Conservation (phyloP, 352 stramenopile genomes). For the Pythium scleroteichum region DNA sequence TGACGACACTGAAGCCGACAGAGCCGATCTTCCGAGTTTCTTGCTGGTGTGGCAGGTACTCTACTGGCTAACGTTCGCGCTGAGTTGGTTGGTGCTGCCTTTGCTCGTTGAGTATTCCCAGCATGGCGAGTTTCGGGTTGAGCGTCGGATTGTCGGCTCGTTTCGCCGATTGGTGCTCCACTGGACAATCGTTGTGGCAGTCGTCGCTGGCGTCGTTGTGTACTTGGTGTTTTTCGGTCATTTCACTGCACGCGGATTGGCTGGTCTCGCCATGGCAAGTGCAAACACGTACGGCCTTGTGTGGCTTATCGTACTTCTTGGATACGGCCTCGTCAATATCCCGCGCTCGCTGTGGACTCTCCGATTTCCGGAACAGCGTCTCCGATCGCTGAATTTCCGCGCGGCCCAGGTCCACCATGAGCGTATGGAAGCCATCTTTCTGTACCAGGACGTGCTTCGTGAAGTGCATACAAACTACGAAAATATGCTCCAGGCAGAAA, state of each 20-base stretch:
- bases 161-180: slow-evolving; percentile 50
- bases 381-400: slow-evolving; percentile 53
- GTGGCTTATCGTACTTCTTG: slow-evolving; percentile 62
- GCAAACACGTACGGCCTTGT: slow-evolving; percentile 70
- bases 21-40: slow-evolving; percentile 21
- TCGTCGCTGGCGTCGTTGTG: slow-evolving; percentile 28
- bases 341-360: slow-evolving; percentile 52
- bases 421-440: slow-evolving; percentile 60
- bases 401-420: slow-evolving; percentile 64
- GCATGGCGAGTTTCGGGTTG: slow-evolving; percentile 59
- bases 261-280: slow-evolving; percentile 57
- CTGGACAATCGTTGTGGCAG: slow-evolving; percentile 50
- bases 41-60: slow-evolving; percentile 50
- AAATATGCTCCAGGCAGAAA: slow-evolving; percentile 54
- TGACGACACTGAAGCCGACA: slow-evolving; percentile 5
- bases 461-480: slow-evolving; percentile 41
- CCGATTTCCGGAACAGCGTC: slow-evolving; percentile 35
- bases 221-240: slow-evolving; percentile 67
- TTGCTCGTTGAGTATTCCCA: slow-evolving; percentile 63
- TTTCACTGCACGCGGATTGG: slow-evolving; percentile 47
- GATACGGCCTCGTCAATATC: slow-evolving; percentile 63
- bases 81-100: slow-evolving; percentile 66
- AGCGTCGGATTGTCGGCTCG: slow-evolving; percentile 39
- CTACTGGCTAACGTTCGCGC: slow-evolving; percentile 67
- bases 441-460: slow-evolving; percentile 52